phyloP scores from a whole-genome alignment of 2,329 filamentous ascomycete genomes.

The Chrysoporthe puriensis region DNA sequence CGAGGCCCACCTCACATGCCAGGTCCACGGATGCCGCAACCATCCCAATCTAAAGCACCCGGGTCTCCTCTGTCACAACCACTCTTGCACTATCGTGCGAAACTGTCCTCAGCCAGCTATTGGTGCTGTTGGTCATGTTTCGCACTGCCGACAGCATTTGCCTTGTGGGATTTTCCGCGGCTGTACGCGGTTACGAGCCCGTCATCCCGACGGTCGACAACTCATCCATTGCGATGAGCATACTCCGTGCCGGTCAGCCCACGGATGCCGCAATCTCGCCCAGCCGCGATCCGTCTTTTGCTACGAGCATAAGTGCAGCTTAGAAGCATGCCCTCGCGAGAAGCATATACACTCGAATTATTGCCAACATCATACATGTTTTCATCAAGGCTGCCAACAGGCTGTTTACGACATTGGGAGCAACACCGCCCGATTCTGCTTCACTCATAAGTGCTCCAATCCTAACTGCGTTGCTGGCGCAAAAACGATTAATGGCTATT shows the following conservation, averaged over 20 bases:
- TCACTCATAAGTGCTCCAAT: slow-evolving; percentile 19
- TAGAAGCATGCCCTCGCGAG: slow-evolving; percentile 15
- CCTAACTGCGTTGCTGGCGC: slow-evolving; percentile 12
- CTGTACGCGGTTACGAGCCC: slow-evolving; percentile 16
- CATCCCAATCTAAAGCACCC: slow-evolving; percentile 10
- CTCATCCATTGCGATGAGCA: slow-evolving; percentile 22
- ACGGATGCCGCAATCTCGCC: slow-evolving; percentile 21
- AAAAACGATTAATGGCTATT: slow-evolving; percentile 11
- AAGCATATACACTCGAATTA: slow-evolving; percentile 18
- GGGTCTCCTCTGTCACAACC: slow-evolving; percentile 19
- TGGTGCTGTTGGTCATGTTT: background rate
- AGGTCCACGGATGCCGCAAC: slow-evolving; percentile 12
- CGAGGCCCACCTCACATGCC: slow-evolving; percentile 25
- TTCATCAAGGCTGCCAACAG: slow-evolving; percentile 17
- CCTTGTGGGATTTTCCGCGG: slow-evolving; percentile 20
- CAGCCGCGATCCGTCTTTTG: slow-evolving; percentile 7
- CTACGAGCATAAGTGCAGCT: slow-evolving; percentile 24
- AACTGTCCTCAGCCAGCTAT: slow-evolving; percentile 16
- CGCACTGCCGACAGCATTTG: slow-evolving; percentile 18
- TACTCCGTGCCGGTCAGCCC: slow-evolving; percentile 11
- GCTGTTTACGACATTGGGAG: slow-evolving; percentile 19
- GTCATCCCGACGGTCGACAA: slow-evolving; percentile 13
- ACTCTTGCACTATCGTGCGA: slow-evolving; percentile 17
- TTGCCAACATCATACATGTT: slow-evolving; percentile 25
- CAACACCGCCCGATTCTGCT: slow-evolving; percentile 22